Base-by-base conservation (phyloP, 208 protist species). In the Trypanosoma grayi region DNA sequence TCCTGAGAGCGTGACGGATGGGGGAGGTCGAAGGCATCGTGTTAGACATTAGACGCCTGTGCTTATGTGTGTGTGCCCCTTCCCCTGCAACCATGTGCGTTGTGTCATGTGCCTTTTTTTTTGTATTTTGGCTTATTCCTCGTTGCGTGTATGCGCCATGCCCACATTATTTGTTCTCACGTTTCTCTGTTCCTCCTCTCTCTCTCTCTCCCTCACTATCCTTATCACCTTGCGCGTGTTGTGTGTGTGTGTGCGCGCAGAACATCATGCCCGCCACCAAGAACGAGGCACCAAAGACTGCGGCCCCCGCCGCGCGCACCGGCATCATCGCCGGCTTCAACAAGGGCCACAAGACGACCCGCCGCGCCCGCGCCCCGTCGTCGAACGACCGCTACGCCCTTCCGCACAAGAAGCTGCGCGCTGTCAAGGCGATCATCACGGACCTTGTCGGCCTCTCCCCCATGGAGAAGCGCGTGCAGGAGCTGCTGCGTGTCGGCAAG, bases 401-500 rank as follows among this genome's bases (percentile, higher is more conserved):
- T 27, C 89, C 89, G 41, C 85, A 95, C 86, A 95, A 95, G 85
- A 81, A 73, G 61, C 85, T 92, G 67, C 87, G 85, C 57, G 90
- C 87, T 47, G 87, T 96, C 43, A 96, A 96, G 85, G 82, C 83
- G 22, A 89, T 96, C 75, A 92, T 96, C 47, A 78, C 75, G 30
- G 90, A 97, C 44, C 72, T 97, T 22, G 89, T 93, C 24, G 94
- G 94, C 63, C 77, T 87, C n/a, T 83, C 87, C n/a, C 94, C 94
- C 14, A 80, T 97, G 56, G 94, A 98, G 71, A 89, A 79, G 76
- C 92, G 94, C 47, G 84, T 95, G 44, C 85, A 90, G 77, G 94
- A 98, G 86, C 73, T 98, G 60, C 82, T 98, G 59, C 95, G 93
- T 59, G 90, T 98, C 18, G 91, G 92, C 27, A 95, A 94, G 85